Evolutionary conservation across 768 basidiomycete species (phyloP).

Genomic region (Tylopilus felleus): DNA sequence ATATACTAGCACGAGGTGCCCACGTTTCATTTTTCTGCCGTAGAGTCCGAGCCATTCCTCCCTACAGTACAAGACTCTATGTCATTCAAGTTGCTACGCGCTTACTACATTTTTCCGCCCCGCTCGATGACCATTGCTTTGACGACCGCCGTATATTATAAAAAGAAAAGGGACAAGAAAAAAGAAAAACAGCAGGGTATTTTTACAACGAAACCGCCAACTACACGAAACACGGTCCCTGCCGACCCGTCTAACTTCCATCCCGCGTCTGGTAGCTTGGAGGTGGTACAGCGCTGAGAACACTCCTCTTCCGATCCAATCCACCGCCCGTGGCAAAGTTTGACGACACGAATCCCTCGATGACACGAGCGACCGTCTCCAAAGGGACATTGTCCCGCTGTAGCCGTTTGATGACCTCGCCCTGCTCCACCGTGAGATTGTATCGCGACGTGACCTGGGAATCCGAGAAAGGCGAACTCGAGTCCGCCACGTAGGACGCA

Average conservation of each 20-base stretch:
- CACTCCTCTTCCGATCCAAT: neutral
- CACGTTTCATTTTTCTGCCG: no score
- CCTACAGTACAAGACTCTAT: no score
- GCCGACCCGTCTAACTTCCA: neutral
- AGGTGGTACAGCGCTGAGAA: slow-evolving; percentile 10
- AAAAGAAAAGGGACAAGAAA: no score
- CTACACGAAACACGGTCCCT: neutral
- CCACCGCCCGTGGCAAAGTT: neutral
- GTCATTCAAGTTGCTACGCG: no score
- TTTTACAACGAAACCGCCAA: neutral
- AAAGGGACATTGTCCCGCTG: slow-evolving; percentile 4
- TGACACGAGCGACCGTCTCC: slow-evolving; percentile 14
- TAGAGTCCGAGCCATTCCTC: no score
- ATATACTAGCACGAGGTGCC: no score
- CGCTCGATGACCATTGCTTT: no score
- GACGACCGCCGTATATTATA: no score
- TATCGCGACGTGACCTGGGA: neutral
- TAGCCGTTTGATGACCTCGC: slow-evolving; percentile 13
- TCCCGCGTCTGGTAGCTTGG: slow-evolving; percentile 20
- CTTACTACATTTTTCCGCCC: no score
- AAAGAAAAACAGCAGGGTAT: neutral
- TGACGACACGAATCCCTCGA: slow-evolving; percentile 8
- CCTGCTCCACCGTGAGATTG: slow-evolving; percentile 15
- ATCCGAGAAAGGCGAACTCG: neutral
- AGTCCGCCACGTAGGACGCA: neutral